Base-by-base conservation (phyloP, 2,329 filamentous ascomycete genomes). In the Chrysoporthe cubensis region DNA sequence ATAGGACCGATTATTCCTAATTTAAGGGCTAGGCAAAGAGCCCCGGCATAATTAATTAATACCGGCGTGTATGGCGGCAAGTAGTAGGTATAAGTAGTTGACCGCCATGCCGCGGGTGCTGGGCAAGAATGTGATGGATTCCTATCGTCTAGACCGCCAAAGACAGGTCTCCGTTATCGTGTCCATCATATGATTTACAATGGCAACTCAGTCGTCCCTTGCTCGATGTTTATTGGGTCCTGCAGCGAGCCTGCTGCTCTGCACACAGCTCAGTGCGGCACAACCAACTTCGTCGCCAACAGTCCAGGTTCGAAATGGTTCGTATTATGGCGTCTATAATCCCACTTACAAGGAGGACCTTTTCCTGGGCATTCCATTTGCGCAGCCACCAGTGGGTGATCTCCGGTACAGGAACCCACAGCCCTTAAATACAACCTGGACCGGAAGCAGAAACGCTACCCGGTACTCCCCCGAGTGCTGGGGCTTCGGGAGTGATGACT, bases 321-420 rank as follows among this genome's bases (percentile, higher is more conserved):
- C 74, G 2, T 80, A 80, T 59, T 66, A 73, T 9, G 79, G 80
- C 9, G 46, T 77, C 18, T 69, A 76, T 66, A 74, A 76, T 32
- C 64, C 75, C 1, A 61, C 65, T 2, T 80, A 78, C 63, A 71
- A 80, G 32, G 84, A 86, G 62, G 85, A 87, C 64, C 76, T 83
- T 62, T 87, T 86, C 72, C 76, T 86, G 1, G 84, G 83, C 9
- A 82, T 89, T 3, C 87, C 86, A 0, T 89, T 84, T 73, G 86
- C 87, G 1, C 82, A 85, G 71, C 59, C 70, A 42, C 69, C 69
- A 60, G 66, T 73, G 21, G 57, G 70, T 43, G 73, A 81, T 67
- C 78, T 86, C 52, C 81, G 87, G 1, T 71, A 72, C 63, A 65
- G 64, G 4, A 63, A 62, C 26, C 64, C 73, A 11, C 59, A 70